Evolutionary conservation across 2,329 filamentous ascomycete genomes (phyloP).

Genomic region (Talaromyces rugulosus): DNA sequence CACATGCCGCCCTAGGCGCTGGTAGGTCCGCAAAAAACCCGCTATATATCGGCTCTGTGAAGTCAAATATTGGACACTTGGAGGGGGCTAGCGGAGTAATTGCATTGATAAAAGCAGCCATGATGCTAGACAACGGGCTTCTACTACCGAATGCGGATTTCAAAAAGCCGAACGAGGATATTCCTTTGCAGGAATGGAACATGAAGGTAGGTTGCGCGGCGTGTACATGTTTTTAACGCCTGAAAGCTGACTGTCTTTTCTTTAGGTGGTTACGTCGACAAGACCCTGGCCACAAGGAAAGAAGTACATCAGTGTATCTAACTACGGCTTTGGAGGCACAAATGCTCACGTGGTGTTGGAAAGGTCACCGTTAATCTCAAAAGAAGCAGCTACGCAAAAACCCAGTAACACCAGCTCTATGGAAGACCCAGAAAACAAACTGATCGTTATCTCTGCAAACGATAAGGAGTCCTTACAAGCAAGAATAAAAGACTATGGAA

Average conservation of each 20-base stretch:
- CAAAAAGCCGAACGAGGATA: slow-evolving; percentile 16
- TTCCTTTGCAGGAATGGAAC: slow-evolving; percentile 12
- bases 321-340: slow-evolving; percentile 41
- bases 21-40: slow-evolving; percentile 2
- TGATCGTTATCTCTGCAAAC: slow-evolving; percentile 21
- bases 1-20: slow-evolving; percentile 8
- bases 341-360: slow-evolving; percentile 30
- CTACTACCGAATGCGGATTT: slow-evolving; percentile 24
- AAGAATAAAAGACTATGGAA: slow-evolving; percentile 19
- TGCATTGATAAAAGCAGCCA: slow-evolving; percentile 16
- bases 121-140: slow-evolving; percentile 19
- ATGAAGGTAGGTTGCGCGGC: slow-evolving; percentile 2
- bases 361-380: slow-evolving; percentile 11
- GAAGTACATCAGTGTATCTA: slow-evolving; percentile 35
- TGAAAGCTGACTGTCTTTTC: neutral
- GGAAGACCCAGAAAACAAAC: slow-evolving; percentile 7
- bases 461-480: slow-evolving; percentile 23
- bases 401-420: slow-evolving; percentile 8
- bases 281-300: slow-evolving; percentile 29
- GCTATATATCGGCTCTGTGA: slow-evolving; percentile 21
- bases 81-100: slow-evolving; percentile 22
- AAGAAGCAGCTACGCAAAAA: neutral
- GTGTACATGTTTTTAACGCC: neutral
- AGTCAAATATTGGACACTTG: slow-evolving; percentile 21
- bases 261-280: slow-evolving; percentile 10